A percentile compares a stretch with the other conserved stretches of the same genome.
Conservation (phyloP, 352 stramenopile genomes). For the Globisporangium barbulae region DNA sequence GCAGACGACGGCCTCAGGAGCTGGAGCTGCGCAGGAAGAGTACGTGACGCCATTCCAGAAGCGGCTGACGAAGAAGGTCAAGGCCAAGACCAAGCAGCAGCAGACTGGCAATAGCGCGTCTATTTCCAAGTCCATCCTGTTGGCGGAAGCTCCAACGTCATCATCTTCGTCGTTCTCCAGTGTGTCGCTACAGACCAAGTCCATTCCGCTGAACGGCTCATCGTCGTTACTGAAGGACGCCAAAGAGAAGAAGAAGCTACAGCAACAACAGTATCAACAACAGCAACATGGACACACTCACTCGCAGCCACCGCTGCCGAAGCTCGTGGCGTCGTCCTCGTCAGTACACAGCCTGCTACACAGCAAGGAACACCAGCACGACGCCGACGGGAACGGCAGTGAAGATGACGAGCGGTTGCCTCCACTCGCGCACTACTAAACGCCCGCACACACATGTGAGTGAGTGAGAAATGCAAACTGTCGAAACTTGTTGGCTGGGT, state of each 20-base stretch:
- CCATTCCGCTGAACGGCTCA: constrained; percentile 10
- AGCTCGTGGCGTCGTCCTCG: constrained; percentile 32
- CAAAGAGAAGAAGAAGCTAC: constrained; percentile 38
- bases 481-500: not conserved
- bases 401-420: constrained; percentile 33
- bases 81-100: constrained; percentile 39
- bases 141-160: constrained; percentile 26
- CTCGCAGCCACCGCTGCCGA: constrained; percentile 40
- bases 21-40: constrained; percentile 15
- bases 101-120: constrained; percentile 16
- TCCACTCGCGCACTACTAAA: constrained; percentile 29
- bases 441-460: not conserved
- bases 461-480: constrained; percentile 1
- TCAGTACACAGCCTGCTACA: constrained; percentile 30
- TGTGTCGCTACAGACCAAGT: constrained; percentile 16
- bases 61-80: constrained; percentile 44
- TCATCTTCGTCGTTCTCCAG: constrained; percentile 11
- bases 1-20: constrained; percentile 2
- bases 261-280: constrained; percentile 19
- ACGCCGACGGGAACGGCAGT: constrained; percentile 7
- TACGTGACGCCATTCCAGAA: constrained; percentile 44
- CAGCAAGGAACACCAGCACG: constrained; percentile 25
- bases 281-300: constrained; percentile 10
- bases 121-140: constrained; percentile 49
- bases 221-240: constrained; percentile 14